Evolutionary conservation across 768 basidiomycete species (phyloP).

Genomic region (Amanita inopinata): DNA sequence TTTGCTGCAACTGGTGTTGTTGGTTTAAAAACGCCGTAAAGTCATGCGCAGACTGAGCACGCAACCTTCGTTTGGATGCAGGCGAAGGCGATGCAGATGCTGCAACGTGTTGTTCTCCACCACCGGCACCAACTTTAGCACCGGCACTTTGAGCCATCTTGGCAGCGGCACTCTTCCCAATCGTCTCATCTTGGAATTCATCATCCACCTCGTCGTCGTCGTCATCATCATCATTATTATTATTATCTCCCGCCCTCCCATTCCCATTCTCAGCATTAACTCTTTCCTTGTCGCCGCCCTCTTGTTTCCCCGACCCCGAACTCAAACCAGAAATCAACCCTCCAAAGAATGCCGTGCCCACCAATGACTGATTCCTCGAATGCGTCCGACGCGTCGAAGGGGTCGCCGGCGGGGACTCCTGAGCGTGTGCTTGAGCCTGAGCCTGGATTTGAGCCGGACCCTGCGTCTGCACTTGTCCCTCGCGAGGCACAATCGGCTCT

Average conservation of each 20-base stretch:
- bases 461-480: conserved; percentile 21
- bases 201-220: conserved; percentile 28
- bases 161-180: conserved; percentile 44
- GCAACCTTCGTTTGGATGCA: conserved; percentile 25
- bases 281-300: neutral
- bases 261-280: neutral
- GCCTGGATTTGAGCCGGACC: too few relatives aligned
- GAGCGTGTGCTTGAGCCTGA: too few relatives aligned
- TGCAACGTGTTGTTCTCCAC: conserved; percentile 11
- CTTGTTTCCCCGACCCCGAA: neutral
- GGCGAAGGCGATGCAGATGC: conserved; percentile 19
- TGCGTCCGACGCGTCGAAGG: conserved; percentile 3
- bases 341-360: conserved; percentile 32
- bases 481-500: conserved; percentile 46
- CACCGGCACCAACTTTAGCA: neutral
- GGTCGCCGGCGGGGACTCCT: conserved; percentile 8
- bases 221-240: conserved; percentile 26
- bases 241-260: conserved; percentile 11
- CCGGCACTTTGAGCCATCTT: conserved; percentile 16
- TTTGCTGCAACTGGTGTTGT: conserved; percentile 17
- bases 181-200: conserved; percentile 46
- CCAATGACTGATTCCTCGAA: conserved; percentile 17
- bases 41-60: conserved; percentile 55
- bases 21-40: conserved; percentile 27
- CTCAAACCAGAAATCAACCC: too few relatives aligned